Evolutionary conservation across 2,329 filamentous ascomycete genomes (phyloP).

Genomic region (Fusarium sp.): DNA sequence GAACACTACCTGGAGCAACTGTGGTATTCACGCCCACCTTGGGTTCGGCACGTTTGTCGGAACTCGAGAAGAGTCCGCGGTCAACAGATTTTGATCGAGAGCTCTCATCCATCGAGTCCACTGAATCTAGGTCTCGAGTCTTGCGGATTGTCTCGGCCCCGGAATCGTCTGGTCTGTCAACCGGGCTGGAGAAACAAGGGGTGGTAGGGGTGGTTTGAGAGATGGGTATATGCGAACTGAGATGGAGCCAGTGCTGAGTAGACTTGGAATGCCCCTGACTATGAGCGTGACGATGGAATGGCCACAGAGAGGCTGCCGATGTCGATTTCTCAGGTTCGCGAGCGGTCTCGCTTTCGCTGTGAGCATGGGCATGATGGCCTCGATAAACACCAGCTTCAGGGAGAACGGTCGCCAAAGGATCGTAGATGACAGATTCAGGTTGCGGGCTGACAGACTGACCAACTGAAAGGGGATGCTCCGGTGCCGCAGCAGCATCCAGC

Average conservation of each 20-base stretch:
- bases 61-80: constrained; percentile 68
- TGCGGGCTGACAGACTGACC: constrained; percentile 45
- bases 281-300: constrained; percentile 57
- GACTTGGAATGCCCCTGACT: constrained; percentile 59
- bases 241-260: constrained; percentile 56
- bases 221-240: constrained; percentile 48
- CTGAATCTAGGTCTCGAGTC: constrained; percentile 56
- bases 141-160: constrained; percentile 53
- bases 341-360: constrained; percentile 46
- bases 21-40: constrained; percentile 74
- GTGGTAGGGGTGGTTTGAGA: constrained; percentile 54
- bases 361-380: constrained; percentile 44
- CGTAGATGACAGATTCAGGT: constrained; percentile 52
- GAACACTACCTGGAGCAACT: constrained; percentile 71
- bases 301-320: constrained; percentile 48
- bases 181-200: constrained; percentile 53
- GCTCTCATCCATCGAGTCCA: constrained; percentile 59
- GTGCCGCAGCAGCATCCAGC: constrained; percentile 50
- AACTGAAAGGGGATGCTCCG: constrained; percentile 46
- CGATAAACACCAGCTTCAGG: constrained; percentile 48
- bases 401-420: constrained; percentile 58
- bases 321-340: constrained; percentile 44
- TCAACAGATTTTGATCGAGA: constrained; percentile 74
- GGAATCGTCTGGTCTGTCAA: constrained; percentile 60
- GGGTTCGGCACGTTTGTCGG: constrained; percentile 74